Conservation (phyloP, 2,329 filamentous ascomycete genomes). For the Apiospora hydei region DNA sequence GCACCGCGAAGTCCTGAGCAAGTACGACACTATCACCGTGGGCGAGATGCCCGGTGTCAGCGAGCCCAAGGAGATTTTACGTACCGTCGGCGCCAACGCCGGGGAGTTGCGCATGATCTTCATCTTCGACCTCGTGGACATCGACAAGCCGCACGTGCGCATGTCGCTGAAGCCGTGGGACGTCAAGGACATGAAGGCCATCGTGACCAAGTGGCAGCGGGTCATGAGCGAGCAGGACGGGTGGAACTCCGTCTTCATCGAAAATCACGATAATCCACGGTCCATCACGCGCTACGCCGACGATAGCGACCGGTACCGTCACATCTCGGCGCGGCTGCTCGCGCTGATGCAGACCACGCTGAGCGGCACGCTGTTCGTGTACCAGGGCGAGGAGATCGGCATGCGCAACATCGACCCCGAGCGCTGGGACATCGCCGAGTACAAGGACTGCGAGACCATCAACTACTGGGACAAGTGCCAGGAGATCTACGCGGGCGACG, state of each 20-base stretch:
- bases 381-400: slow-evolving; percentile 73
- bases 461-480: slow-evolving; percentile 53
- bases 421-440: slow-evolving; percentile 66
- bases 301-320: slow-evolving; percentile 55
- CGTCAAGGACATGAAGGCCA: slow-evolving; percentile 47
- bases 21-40: slow-evolving; percentile 73
- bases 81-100: slow-evolving; percentile 65
- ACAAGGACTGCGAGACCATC: slow-evolving; percentile 59
- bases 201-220: slow-evolving; percentile 49
- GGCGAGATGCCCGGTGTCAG: slow-evolving; percentile 73
- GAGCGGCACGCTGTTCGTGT: slow-evolving; percentile 69
- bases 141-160: slow-evolving; percentile 58
- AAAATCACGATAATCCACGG: slow-evolving; percentile 71
- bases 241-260: slow-evolving; percentile 70
- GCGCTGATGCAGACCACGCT: slow-evolving; percentile 60
- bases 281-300: slow-evolving; percentile 63
- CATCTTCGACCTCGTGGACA: slow-evolving; percentile 69
- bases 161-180: slow-evolving; percentile 56
- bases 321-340: slow-evolving; percentile 63
- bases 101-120: slow-evolving; percentile 75
- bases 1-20: slow-evolving; percentile 61
- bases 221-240: slow-evolving; percentile 59
- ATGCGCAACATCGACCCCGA: slow-evolving; percentile 68
- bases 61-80: slow-evolving; percentile 61
- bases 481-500: slow-evolving; percentile 46